Base-by-base conservation (phyloP, 345 rosid genomes). In the Dipteronia dyeriana region DNA sequence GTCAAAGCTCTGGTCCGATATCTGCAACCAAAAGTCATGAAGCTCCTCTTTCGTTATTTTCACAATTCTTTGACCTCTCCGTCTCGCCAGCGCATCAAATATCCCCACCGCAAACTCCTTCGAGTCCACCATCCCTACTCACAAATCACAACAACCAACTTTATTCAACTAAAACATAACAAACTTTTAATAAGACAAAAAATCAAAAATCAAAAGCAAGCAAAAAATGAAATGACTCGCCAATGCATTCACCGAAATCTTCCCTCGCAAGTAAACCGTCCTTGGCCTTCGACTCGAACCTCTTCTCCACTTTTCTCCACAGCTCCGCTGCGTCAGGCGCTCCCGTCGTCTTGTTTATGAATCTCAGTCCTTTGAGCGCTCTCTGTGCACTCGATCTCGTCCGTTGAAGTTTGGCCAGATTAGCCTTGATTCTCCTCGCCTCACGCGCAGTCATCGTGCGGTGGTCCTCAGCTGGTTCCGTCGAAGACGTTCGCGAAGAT, bases 201-300 rank as follows among this genome's bases (percentile, higher is more conserved):
- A 47, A 13, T 20, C 6, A 3, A 12, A 34, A 63, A 60, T 23
- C 67, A 63, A 54, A 13, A 16, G n/a, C n/a, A n/a, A n/a, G n/a
- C 3, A 17, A 47, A 68, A 41, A 19, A 31, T 34, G 11, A 23
- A 54, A 16, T 31, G 56, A 53, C 76, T 74, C 64, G 94, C 98
- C 97, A 82, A 96, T 92, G 79, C 99, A 96, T 73, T 94, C 98
- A 53, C 94, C 97, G 79, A 94, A 96, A 82, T 94, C 97, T 73
- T 92, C 97, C 78, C 97, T 83, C 1, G 89, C 85, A 17, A 94
- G 95, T 78, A 96, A 83, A 0, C 97, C 94, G 60, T 94, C 86
- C 72, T 76, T 82, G 1, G 92, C 87, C 17, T 94, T 86, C 71
- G 82, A 74, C 47, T 82, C 78, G 83, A 92, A 95, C 69, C 92